A percentile compares a stretch with the other conserved stretches of the same genome.
Conservation (phyloP, 1,284 basidiomycete genomes). For the Puccinia horiana region DNA sequence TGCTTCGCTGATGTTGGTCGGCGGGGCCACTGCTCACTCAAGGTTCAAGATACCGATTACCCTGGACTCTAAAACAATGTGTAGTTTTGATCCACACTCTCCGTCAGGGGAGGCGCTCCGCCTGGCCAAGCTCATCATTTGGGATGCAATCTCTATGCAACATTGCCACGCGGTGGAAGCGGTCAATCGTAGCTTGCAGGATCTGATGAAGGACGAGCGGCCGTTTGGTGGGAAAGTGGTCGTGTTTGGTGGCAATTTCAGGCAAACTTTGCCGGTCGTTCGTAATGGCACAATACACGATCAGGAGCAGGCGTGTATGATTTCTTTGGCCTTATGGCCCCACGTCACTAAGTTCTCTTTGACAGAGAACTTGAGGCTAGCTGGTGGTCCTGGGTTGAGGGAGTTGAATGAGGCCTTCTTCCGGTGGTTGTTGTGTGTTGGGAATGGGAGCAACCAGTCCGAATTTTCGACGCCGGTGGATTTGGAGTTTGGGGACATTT, state of each 20-base stretch:
- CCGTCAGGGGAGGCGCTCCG: background rate
- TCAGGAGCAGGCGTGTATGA: background rate
- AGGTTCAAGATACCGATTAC: background rate
- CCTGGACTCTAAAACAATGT: background rate
- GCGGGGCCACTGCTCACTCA: background rate
- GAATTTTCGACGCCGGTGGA: too few species aligned
- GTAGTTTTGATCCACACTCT: background rate
- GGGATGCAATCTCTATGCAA: conserved; percentile 16
- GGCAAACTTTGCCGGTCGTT: conserved; percentile 18
- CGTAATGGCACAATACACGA: background rate
- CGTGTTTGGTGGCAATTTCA: background rate
- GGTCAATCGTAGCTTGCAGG: background rate
- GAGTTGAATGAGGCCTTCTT: too few species aligned
- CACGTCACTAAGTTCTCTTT: background rate
- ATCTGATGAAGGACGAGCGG: background rate
- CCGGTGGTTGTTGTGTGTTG: too few species aligned
- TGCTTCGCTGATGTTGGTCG: background rate
- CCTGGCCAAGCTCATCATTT: background rate
- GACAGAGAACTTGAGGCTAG: background rate
- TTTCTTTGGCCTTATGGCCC: background rate
- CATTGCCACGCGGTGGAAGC: background rate
- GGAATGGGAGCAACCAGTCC: too few species aligned
- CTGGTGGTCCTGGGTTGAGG: background rate
- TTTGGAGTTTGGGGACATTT: too few species aligned
- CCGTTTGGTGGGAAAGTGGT: conserved; percentile 15